A percentile compares a stretch with the other conserved stretches of the same genome.
These are phyloP conservation scores for Schwanniomyces pseudopolymorphus DNA, from an alignment of 805 yeast genomes.

Conservation along the genomic window DNA sequence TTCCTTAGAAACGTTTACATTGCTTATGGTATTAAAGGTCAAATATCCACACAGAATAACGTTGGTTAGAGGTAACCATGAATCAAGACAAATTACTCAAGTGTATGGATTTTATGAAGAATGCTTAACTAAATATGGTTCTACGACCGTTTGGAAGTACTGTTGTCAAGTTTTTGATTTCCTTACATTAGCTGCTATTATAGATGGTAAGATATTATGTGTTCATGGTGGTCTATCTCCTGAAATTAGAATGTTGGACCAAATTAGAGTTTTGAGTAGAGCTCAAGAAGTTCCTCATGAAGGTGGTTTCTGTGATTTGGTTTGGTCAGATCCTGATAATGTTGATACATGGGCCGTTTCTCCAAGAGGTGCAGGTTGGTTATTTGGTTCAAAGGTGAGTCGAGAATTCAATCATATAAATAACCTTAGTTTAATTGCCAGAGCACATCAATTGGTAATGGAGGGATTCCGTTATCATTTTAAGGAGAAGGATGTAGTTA, in stretches of 20 bases:
- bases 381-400: slow-evolving; percentile 91
- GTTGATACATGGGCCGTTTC: slow-evolving; percentile 98
- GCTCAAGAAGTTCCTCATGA: slow-evolving; percentile 99
- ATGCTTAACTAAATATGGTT: slow-evolving; percentile 88
- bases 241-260: slow-evolving; percentile 95
- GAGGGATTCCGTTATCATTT: slow-evolving; percentile 97
- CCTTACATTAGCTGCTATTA: slow-evolving; percentile 89
- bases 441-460: slow-evolving; percentile 98
- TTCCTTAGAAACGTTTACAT: slow-evolving; percentile 88
- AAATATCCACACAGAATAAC: slow-evolving; percentile 84
- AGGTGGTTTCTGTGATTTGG: slow-evolving; percentile 96
- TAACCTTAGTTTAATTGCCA: slow-evolving; percentile 80
- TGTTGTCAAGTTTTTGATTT: slow-evolving; percentile 96
- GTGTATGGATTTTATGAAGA: slow-evolving; percentile 98
- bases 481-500: slow-evolving; percentile 93
- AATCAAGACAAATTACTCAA: slow-evolving; percentile 96
- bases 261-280: slow-evolving; percentile 87
- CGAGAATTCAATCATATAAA: slow-evolving; percentile 95
- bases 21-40: slow-evolving; percentile 90
- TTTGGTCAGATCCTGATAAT: slow-evolving; percentile 98
- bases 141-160: slow-evolving; percentile 93
- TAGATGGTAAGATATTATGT: slow-evolving; percentile 91
- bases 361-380: slow-evolving; percentile 98
- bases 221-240: slow-evolving; percentile 98
- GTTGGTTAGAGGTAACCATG: slow-evolving; percentile 96